phyloP scores from a whole-genome alignment of 306 rosid genomes.

The Vicia villosa region DNA sequence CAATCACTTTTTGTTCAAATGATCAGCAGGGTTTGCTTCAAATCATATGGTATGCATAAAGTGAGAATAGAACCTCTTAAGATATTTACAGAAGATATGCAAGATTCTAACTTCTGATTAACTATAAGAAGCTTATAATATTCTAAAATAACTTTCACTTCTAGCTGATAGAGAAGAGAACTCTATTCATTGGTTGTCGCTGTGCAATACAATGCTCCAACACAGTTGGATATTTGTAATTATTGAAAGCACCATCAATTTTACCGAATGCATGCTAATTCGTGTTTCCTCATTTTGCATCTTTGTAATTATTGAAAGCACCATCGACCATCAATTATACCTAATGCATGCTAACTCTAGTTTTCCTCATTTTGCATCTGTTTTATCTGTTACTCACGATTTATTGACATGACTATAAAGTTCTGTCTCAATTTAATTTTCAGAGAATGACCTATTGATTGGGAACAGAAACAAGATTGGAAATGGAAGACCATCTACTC shows the following conservation, averaged over 20 bases:
- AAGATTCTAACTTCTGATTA: neutral
- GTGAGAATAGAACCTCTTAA: neutral
- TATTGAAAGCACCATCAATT: neutral
- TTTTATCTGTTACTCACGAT: neutral
- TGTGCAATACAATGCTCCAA: too few species aligned
- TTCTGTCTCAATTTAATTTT: slow-evolving; percentile 38
- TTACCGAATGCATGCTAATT: slow-evolving; percentile 15
- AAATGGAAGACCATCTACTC: slow-evolving; percentile 43
- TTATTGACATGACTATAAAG: slow-evolving; percentile 7
- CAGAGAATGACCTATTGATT: slow-evolving; percentile 70
- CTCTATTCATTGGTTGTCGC: too few species aligned
- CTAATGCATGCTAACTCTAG: slow-evolving; percentile 23
- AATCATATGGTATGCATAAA: neutral
- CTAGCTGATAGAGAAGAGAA: slow-evolving; percentile 7
- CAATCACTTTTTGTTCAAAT: slow-evolving; percentile 3
- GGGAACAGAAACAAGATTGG: slow-evolving; percentile 61
- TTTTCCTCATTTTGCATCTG: slow-evolving; percentile 12
- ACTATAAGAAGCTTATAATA: neutral
- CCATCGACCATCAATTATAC: neutral
- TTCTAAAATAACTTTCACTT: neutral
- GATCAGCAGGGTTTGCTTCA: slow-evolving; percentile 10
- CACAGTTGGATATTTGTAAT: too few species aligned
- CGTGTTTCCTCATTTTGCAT: slow-evolving; percentile 10
- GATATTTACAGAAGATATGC: neutral
- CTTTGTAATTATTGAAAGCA: too few species aligned